Conservation (phyloP, 1,139 yeast species). For the Kluyveromyces sp. region DNA sequence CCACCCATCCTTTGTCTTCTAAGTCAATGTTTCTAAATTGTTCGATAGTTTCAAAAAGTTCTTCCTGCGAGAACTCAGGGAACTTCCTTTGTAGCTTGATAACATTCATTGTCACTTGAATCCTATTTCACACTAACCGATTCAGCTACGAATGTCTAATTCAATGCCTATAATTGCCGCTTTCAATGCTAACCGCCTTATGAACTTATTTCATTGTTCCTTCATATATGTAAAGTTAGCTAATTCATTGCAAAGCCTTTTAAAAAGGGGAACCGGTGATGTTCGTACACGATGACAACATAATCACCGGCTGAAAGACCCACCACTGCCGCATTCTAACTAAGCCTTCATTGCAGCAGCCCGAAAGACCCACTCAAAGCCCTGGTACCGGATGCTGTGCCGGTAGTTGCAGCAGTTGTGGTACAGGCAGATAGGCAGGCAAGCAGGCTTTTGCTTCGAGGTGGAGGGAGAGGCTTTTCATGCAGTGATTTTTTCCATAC, state of each 20-base stretch:
- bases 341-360: no score
- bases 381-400: not conserved
- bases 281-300: not conserved
- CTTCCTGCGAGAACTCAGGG: constrained; percentile 80
- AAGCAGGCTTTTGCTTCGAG: not conserved
- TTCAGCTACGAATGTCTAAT: not conserved
- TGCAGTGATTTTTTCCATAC: not conserved
- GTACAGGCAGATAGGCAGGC: no score
- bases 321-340: no score
- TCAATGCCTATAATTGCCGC: not conserved
- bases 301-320: not conserved
- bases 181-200: not conserved
- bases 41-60: constrained; percentile 75
- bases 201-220: no score
- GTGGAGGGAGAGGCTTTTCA: not conserved
- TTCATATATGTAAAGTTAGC: no score
- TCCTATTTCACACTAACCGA: not conserved
- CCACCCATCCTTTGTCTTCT: constrained; percentile 94
- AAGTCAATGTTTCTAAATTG: constrained; percentile 74
- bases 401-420: not conserved
- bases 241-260: no score
- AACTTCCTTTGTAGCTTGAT: constrained; percentile 63
- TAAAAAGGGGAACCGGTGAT: not conserved
- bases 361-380: no score
- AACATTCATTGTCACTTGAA: constrained; percentile 39